Conservation (phyloP, 2,329 filamentous ascomycete species). For the Ustilaginoidea virens region DNA sequence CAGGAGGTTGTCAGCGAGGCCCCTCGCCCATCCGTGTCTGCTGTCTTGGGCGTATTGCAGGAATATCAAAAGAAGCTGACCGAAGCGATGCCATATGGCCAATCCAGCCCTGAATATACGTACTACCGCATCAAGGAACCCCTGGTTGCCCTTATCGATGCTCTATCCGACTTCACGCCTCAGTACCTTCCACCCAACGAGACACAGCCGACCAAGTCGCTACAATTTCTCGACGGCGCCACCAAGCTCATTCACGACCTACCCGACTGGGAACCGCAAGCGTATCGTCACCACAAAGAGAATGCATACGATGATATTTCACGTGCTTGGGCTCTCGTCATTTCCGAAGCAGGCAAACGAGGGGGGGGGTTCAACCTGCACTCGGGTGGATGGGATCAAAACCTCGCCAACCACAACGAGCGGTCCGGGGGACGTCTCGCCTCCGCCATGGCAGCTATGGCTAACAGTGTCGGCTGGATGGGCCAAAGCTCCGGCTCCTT, state of each 20-base stretch:
- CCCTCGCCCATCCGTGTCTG: constrained; percentile 71
- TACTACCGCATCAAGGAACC: constrained; percentile 85
- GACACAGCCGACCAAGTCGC: constrained; percentile 63
- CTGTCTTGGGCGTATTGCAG: constrained; percentile 63
- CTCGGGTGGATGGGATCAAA: constrained; percentile 85
- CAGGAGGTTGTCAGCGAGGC: constrained; percentile 72
- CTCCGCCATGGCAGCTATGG: constrained; percentile 64
- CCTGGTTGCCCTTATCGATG: constrained; percentile 67
- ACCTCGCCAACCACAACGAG: constrained; percentile 73
- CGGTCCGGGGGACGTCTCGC: constrained; percentile 70
- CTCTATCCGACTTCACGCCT: constrained; percentile 84
- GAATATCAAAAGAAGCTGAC: constrained; percentile 70
- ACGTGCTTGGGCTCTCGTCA: constrained; percentile 81
- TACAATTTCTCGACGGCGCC: constrained; percentile 77
- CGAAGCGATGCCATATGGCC: constrained; percentile 71
- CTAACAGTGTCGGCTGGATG: constrained; percentile 65
- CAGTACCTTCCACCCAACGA: constrained; percentile 92
- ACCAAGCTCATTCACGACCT: constrained; percentile 82
- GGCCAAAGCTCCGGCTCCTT: constrained; percentile 21
- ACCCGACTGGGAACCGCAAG: constrained; percentile 78
- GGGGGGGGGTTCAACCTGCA: constrained; percentile 83
- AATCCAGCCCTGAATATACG: constrained; percentile 76
- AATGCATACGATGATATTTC: constrained; percentile 93
- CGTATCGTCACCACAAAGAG: constrained; percentile 85
- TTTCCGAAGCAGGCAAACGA: constrained; percentile 79